Base-by-base conservation (phyloP, 176 grass and related monocot genomes). In the Oropetium thomaeum region DNA sequence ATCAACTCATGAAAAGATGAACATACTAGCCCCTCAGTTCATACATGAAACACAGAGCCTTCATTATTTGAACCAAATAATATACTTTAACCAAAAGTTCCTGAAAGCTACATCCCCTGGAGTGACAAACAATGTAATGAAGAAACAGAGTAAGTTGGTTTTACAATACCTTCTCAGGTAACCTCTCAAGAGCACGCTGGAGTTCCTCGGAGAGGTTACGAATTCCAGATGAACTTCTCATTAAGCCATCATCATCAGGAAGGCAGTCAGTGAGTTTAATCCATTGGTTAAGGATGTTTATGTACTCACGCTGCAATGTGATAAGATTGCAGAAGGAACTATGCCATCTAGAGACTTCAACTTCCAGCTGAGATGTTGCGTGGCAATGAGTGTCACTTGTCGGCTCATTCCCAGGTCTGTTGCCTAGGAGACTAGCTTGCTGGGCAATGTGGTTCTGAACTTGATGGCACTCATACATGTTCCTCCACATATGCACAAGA, bases 381-480 rank as follows among this genome's bases (percentile, higher is more conserved):
- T 90, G 81, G 15, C 57, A 82, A 62, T 90, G 96, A 31, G 85
- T 72, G 74, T 99, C 87, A 60, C 82, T 99, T 55, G 96, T 99
- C 20, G 96, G 89, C 52, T 92, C 92, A 80, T 4, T 92, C 62
- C 89, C 87, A 42, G 80, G 82, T 83, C 38, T 85, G 65, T 83
- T 88, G 31, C 78, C 82, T 42, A 99, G 74, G 59, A 87, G 79
- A 76, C 49, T 89, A 77, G 76, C 83, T 76, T 92, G 89, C 76
- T 99, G 96, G 31, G 92, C 89, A 52, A 92, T 67, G 22, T 90
- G 87, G 65, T 83, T 88, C 77, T 99, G 96, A 78, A 92, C 92
- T 71, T 99, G 84, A 83, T 99, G 96, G 60, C 92, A 99, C 73
- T 96, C 92, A 26, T 92, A 76, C 96, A 99, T 96, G 69, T 71